A percentile compares a stretch with the other conserved stretches of the same genome.
These are phyloP conservation scores for Glomus cerebriforme DNA, from an alignment of 192 early-diverging fungal species.

Conservation along the genomic window DNA sequence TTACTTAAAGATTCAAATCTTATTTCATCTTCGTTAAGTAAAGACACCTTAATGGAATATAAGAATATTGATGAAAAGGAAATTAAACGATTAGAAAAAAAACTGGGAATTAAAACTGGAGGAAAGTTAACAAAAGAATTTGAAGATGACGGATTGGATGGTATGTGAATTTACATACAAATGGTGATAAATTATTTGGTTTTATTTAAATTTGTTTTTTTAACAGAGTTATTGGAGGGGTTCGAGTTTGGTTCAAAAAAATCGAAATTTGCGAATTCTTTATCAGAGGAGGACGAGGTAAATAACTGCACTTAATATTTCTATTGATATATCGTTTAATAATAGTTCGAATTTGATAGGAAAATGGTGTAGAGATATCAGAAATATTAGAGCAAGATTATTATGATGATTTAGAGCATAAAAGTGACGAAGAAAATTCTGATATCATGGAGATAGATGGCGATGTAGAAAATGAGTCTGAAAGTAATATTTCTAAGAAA, in stretches of 20 bases:
- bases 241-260: not conserved
- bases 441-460: not conserved
- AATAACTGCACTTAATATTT: not conserved
- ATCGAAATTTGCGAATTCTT: not conserved
- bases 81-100: conserved; percentile 29
- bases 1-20: not conserved
- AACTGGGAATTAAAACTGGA: conserved; percentile 21
- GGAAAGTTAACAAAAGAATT: conserved; percentile 25
- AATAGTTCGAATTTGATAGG: not conserved
- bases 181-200: not conserved
- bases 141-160: conserved; percentile 25
- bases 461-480: not conserved
- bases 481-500: not conserved
- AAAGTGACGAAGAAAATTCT: not conserved
- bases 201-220: conserved; percentile 5
- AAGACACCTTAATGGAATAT: not conserved
- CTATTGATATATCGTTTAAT: not conserved
- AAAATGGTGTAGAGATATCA: not conserved
- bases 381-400: not conserved
- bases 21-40: not conserved
- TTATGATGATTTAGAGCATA: not conserved
- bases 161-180: not conserved
- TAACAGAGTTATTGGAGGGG: conserved; percentile 18
- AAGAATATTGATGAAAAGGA: conserved; percentile 6
- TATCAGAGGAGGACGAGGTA: not conserved